Percentiles rank a stretch among this genome's conserved stretches.
Evolutionary conservation across 129 eudicot species (phyloP).

Genomic region (Flaveria linearis): DNA sequence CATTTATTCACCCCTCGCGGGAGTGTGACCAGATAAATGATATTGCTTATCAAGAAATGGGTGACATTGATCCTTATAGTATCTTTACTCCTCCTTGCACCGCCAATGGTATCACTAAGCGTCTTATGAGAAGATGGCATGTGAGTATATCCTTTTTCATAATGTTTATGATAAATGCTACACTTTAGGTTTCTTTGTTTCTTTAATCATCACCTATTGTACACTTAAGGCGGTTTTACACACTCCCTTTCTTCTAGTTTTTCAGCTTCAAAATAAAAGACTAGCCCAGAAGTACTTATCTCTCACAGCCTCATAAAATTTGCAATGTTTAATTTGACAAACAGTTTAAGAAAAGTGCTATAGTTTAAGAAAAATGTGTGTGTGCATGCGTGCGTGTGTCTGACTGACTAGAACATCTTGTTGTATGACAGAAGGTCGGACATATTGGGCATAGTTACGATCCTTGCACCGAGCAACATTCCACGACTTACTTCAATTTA

Average conservation of each 20-base stretch:
- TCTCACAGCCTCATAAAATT: not conserved
- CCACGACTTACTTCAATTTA: slow-evolving; percentile 74
- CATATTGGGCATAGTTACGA: slow-evolving; percentile 68
- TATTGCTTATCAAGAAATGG: slow-evolving; percentile 68
- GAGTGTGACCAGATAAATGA: slow-evolving; percentile 52
- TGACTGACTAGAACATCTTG: not conserved
- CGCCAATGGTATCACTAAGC: slow-evolving; percentile 46
- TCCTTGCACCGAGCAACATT: slow-evolving; percentile 95
- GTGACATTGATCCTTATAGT: slow-evolving; percentile 87
- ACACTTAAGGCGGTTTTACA: too few species aligned
- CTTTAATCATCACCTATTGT: not conserved
- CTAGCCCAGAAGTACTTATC: too few species aligned
- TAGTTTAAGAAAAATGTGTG: too few species aligned
- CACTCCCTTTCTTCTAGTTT: too few species aligned
- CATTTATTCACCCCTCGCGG: slow-evolving; percentile 53
- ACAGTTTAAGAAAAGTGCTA: too few species aligned
- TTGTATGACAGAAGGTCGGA: slow-evolving; percentile 54
- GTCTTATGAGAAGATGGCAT: slow-evolving; percentile 50
- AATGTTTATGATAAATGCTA: not conserved
- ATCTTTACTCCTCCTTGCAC: slow-evolving; percentile 92
- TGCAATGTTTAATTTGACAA: not conserved
- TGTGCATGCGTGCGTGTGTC: too few species aligned
- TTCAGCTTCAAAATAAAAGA: too few species aligned
- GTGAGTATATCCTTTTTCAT: slow-evolving; percentile 49
- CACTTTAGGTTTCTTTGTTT: not conserved